These are phyloP conservation scores for Globisporangium rhizosaccharum DNA, from an alignment of 352 stramenopile genomes.

Conservation along the genomic window DNA sequence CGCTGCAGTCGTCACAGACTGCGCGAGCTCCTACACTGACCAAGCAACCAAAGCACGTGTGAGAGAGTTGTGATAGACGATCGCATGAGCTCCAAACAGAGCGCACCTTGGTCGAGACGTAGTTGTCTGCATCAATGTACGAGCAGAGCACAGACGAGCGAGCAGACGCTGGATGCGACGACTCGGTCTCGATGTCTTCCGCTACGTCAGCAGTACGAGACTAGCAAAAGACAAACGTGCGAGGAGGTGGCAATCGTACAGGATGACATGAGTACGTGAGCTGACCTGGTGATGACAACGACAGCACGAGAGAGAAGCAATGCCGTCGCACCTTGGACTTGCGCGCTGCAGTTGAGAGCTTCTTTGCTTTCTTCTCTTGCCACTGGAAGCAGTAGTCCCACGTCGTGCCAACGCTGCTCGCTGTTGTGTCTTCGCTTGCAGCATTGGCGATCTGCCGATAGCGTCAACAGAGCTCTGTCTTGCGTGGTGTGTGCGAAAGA, in stretches of 20 bases:
- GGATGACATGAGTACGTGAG: neutral
- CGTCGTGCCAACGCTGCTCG: constrained; percentile 21
- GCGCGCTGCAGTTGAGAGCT: neutral
- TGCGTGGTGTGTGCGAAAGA: neutral
- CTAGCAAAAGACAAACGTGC: neutral
- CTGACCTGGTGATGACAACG: too few relatives aligned
- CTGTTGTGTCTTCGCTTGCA: neutral
- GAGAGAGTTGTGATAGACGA: neutral
- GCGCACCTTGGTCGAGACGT: constrained; percentile 23
- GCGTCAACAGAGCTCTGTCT: neutral
- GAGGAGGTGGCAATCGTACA: too few relatives aligned
- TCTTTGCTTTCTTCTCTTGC: constrained; percentile 41
- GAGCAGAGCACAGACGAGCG: constrained; percentile 9
- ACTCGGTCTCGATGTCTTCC: constrained; percentile 6
- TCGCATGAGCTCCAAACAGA: neutral
- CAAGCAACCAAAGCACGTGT: neutral
- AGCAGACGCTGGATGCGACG: neutral
- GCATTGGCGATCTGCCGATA: constrained; percentile 4
- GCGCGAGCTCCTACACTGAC: constrained; percentile 4
- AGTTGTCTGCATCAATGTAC: constrained; percentile 57
- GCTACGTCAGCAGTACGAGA: neutral
- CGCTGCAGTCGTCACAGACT: neutral
- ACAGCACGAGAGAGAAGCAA: neutral
- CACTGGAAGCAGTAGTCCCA: constrained; percentile 50
- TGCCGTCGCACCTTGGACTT: constrained; percentile 6